phyloP scores from a whole-genome alignment of 352 stramenopile species.

The Aphanomyces astaci region DNA sequence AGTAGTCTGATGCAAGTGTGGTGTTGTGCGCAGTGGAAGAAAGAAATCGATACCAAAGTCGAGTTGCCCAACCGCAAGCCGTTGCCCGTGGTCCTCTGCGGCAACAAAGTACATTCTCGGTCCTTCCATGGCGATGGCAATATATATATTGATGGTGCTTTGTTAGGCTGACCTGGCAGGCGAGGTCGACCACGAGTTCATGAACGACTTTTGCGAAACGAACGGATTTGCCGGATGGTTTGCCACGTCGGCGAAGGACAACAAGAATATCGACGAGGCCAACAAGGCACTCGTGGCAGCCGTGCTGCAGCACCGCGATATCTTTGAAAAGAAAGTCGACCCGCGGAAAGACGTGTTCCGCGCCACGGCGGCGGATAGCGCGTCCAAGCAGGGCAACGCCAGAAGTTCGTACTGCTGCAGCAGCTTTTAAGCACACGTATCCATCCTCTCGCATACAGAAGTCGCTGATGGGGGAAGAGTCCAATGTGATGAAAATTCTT shows the following conservation, averaged over 20 bases:
- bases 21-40: slow-evolving; percentile 76
- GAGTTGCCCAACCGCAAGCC: slow-evolving; percentile 86
- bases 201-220: slow-evolving; percentile 83
- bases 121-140: not conserved
- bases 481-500: too few relatives aligned
- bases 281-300: slow-evolving; percentile 72
- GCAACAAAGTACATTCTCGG: slow-evolving; percentile 75
- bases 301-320: slow-evolving; percentile 74
- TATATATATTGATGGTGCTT: slow-evolving; percentile 40
- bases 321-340: slow-evolving; percentile 79
- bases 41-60: slow-evolving; percentile 89
- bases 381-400: slow-evolving; percentile 26
- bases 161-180: slow-evolving; percentile 82
- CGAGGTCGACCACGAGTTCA: slow-evolving; percentile 59
- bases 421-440: slow-evolving; percentile 60
- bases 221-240: slow-evolving; percentile 91
- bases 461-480: too few relatives aligned
- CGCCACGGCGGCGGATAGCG: slow-evolving; percentile 48
- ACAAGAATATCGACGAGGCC: slow-evolving; percentile 86
- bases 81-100: slow-evolving; percentile 87
- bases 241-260: slow-evolving; percentile 89
- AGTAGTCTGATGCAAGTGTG: too few relatives aligned
- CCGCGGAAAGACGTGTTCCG: slow-evolving; percentile 64
- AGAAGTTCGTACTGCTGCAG: slow-evolving; percentile 68
- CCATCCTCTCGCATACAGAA: too few relatives aligned